Base-by-base conservation (phyloP, 306 rosid genomes). In the Castanea sativa region DNA sequence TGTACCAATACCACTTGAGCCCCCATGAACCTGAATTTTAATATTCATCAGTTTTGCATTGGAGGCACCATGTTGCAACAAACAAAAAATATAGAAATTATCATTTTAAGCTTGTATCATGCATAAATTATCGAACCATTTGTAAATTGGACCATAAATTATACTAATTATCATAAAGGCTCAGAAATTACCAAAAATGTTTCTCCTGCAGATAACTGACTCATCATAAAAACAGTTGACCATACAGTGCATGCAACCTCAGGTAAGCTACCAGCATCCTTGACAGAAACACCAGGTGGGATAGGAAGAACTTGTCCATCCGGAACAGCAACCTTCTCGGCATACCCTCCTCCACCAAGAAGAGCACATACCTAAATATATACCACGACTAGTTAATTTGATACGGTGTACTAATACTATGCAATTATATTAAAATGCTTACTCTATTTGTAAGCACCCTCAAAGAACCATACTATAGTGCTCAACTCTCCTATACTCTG, bases 1-100 rank as follows among this genome's bases (percentile, higher is more conserved):
- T 69, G 98, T 92, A n/a, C 99, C 99, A 16, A 95, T 95, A 76
- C 99, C 99, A 68, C 99, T 91, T 19, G 99, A 95, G 65, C 98
- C 99, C 64, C 99, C 99, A 83, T 95, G 99, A 82, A 95, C 84
- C 99, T 95, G 88, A 75, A 77, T 61, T 74, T 30, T 6, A 71
- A 53, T 35, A 70, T 45, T 19, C 35, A 41, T 77, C 20, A 43
- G 63, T 63, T 27, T 52, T 68, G 70, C 32, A 58, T 78, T 63
- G 58, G 52, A 86, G 73, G 71, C 23, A 25, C 77, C 41, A 65
- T 53, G 53, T 53, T 77, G 55, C 60, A 45, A 82, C 41, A 51
- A 15, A 55, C 69, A 75, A 33, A 41, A 60, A 19, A 43, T 15
- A 5, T 32, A 35, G 10, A 16, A 69, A 69, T 51, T 59, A 55